Conservation (phyloP, 2,329 filamentous ascomycete genomes). For the Zymoseptoria brevis region DNA sequence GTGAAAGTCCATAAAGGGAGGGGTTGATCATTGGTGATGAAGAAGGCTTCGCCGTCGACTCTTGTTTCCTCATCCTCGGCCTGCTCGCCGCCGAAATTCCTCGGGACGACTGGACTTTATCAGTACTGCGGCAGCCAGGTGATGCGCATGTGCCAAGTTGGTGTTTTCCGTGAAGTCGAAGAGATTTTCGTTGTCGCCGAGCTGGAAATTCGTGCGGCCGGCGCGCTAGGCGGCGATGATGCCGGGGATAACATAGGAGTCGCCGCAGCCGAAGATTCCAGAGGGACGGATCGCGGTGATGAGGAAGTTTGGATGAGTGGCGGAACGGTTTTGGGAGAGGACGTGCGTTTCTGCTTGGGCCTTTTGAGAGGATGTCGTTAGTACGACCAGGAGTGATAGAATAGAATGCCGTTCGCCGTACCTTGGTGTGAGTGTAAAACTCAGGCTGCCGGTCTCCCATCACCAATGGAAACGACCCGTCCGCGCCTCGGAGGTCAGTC, state of each 20-base stretch:
- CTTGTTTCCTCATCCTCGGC: slow-evolving; percentile 39
- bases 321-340: slow-evolving; percentile 40
- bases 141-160: slow-evolving; percentile 46
- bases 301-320: slow-evolving; percentile 37
- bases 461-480: slow-evolving; percentile 41
- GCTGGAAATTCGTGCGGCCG: slow-evolving; percentile 43
- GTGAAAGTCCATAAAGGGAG: slow-evolving; percentile 46
- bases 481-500: slow-evolving; percentile 41
- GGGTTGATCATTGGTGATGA: slow-evolving; percentile 43
- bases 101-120: slow-evolving; percentile 35
- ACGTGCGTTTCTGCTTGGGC: slow-evolving; percentile 42
- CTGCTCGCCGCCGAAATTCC: slow-evolving; percentile 20
- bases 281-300: slow-evolving; percentile 44
- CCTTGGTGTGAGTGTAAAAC: slow-evolving; percentile 39
- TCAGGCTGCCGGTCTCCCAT: slow-evolving; percentile 41
- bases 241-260: slow-evolving; percentile 39
- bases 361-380: slow-evolving; percentile 28
- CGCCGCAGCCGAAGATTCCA: slow-evolving; percentile 45
- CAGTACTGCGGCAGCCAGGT: slow-evolving; percentile 44
- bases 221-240: slow-evolving; percentile 38
- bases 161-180: slow-evolving; percentile 49
- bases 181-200: slow-evolving; percentile 45
- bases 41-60: slow-evolving; percentile 39
- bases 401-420: neutral
- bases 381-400: no score